Evolutionary conservation across 306 rosid species (phyloP), one percentile per base, ranked within the genome.

Genomic region (Senna tora): DNA sequence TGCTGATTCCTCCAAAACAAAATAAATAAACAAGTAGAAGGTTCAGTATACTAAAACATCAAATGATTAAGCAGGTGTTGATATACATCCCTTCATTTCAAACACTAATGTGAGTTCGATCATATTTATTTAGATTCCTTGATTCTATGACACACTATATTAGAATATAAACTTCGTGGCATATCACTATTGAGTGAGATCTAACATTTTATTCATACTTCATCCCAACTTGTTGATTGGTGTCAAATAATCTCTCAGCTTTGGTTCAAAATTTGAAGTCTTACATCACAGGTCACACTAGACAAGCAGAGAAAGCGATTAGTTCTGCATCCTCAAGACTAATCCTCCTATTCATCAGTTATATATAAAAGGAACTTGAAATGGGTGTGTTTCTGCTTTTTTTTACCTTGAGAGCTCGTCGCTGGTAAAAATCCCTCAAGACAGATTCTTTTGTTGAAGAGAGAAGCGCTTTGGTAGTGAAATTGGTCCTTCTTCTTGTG

Each of bases 381-480:
- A 30, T 36, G 74, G 52, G 36, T 21, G 7, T 46, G 52, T 16
- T 56, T 36, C 2, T 10, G 65, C 17, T 63, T n/a, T n/a, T n/a
- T n/a, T n/a, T 66, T 67, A 93, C 98, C 94, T 93, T 93, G 79
- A 93, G 94, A 65, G 98, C 94, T 65, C 73, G 84, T 60, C 85
- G 77, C 36, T 93, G 80, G 10, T 81, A 87, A 69, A 93, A 90
- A 19, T 83, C 91, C 73, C 84, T 87, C 75, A 93, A 69, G 57
- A 90, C 90, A 43, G 73, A 41, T 65, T 89, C 85, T 74, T 87
- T 89, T 19, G 89, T 28, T 7, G 89, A 80, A 53, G 93, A 88
- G 0, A 86, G 80, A 56, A 81, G 73, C 25, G 98, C 92, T 66
- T 11, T 83, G 51, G 89, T 73, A 28, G 82, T 83, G 2, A 78